Evolutionary conservation across 306 rosid species (phyloP).

Genomic region (Castanea sativa): DNA sequence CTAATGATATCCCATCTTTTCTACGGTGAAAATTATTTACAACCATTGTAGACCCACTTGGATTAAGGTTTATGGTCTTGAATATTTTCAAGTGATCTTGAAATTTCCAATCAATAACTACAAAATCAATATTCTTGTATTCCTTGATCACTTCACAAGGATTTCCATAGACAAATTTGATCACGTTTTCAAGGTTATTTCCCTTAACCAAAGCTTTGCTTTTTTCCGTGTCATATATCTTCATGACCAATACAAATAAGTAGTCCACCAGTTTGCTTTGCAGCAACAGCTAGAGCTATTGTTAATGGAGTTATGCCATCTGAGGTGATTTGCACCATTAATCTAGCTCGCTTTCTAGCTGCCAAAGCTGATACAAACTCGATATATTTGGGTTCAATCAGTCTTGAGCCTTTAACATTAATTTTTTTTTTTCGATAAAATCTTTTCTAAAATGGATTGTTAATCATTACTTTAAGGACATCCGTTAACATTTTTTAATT

Average conservation of each 20-base stretch:
- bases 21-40: background rate
- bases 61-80: constrained; percentile 21
- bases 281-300: constrained; percentile 22
- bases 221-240: background rate
- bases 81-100: constrained; percentile 2
- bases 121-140: constrained; percentile 14
- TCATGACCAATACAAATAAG: constrained; percentile 12
- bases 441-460: too few relatives aligned
- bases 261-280: constrained; percentile 28
- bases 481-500: too few relatives aligned
- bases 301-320: constrained; percentile 20
- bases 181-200: constrained; percentile 7
- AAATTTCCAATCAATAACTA: constrained; percentile 21
- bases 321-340: constrained; percentile 19
- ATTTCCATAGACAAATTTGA: constrained; percentile 11
- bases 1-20: background rate
- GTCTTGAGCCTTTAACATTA: background rate
- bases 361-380: constrained; percentile 31
- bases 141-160: constrained; percentile 16
- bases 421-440: too few relatives aligned
- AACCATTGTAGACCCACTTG: constrained; percentile 14
- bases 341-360: constrained; percentile 25
- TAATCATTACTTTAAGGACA: too few relatives aligned
- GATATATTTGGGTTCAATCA: constrained; percentile 18
- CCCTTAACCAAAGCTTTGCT: background rate